These are phyloP conservation scores for Discostella stelligera DNA, from an alignment of 352 stramenopile species.

Conservation along the genomic window DNA sequence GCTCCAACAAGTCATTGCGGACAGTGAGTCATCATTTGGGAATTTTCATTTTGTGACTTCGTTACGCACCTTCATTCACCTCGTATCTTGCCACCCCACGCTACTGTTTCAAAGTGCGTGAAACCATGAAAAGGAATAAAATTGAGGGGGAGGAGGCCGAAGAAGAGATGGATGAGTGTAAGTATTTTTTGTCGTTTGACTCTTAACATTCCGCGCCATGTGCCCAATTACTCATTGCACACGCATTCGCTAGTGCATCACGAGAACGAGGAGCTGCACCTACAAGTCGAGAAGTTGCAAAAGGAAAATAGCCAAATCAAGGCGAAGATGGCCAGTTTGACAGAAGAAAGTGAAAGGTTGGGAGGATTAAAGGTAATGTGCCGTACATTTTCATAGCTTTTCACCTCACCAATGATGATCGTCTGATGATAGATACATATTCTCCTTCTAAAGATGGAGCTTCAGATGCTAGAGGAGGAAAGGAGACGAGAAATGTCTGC, in stretches of 20 bases:
- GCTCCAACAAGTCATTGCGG: conserved; percentile 60
- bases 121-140: conserved; percentile 65
- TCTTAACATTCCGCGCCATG: background rate
- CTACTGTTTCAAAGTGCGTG: conserved; percentile 39
- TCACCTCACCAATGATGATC: background rate
- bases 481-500: conserved; percentile 56
- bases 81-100: background rate
- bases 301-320: conserved; percentile 54
- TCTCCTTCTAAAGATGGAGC: conserved; percentile 55
- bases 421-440: conserved; percentile 1
- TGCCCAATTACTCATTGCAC: background rate
- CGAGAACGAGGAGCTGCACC: conserved; percentile 72
- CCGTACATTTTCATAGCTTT: background rate
- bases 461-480: conserved; percentile 76
- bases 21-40: conserved; percentile 23
- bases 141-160: conserved; percentile 65
- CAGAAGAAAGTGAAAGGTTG: conserved; percentile 54
- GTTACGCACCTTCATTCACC: conserved; percentile 4
- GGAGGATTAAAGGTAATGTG: conserved; percentile 55
- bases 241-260: conserved; percentile 49
- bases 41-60: background rate
- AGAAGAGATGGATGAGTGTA: conserved; percentile 69
- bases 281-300: conserved; percentile 57
- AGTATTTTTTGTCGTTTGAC: conserved; percentile 1
- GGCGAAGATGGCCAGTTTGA: conserved; percentile 49